phyloP scores from a whole-genome alignment of 2,329 filamentous ascomycete species.

The Aspergillus intermedius region DNA sequence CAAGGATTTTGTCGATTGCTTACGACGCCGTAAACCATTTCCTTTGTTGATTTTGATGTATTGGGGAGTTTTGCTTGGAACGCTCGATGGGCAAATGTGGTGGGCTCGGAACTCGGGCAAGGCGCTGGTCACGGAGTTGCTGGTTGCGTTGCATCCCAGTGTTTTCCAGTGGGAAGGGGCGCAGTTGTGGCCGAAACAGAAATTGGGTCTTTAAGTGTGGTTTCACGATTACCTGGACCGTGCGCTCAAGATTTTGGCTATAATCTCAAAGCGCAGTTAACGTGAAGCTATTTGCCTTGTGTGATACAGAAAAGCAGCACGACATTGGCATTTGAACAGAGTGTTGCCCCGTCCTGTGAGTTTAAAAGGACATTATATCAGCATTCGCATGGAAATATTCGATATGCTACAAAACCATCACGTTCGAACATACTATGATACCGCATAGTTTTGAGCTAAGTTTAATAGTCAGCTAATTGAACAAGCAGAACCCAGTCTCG shows the following conservation, averaged over 20 bases:
- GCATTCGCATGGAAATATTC: too few relatives aligned
- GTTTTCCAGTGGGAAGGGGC: conserved; percentile 21
- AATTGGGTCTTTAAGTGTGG: conserved; percentile 18
- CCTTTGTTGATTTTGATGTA: conserved; percentile 30
- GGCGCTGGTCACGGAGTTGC: conserved; percentile 23
- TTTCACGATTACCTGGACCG: too few relatives aligned
- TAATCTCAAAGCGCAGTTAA: too few relatives aligned
- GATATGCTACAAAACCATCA: too few relatives aligned
- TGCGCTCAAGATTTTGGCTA: too few relatives aligned
- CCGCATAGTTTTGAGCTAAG: not conserved
- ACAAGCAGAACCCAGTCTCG: too few relatives aligned
- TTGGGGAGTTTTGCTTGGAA: conserved; percentile 29
- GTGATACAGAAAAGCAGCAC: too few relatives aligned
- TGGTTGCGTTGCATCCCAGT: conserved; percentile 13
- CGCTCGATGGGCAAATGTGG: conserved; percentile 27
- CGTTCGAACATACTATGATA: too few relatives aligned
- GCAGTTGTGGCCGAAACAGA: conserved; percentile 25
- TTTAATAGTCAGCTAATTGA: not conserved
- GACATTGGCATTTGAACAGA: too few relatives aligned
- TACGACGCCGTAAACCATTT: conserved; percentile 24
- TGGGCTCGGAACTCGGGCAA: conserved; percentile 30
- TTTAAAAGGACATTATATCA: too few relatives aligned
- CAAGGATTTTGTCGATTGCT: conserved; percentile 26
- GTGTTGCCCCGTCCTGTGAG: too few relatives aligned
- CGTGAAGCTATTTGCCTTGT: too few relatives aligned